Evolutionary conservation across 2,329 filamentous ascomycete species (phyloP).

Genomic region (Beauveria scarabaeidicola): DNA sequence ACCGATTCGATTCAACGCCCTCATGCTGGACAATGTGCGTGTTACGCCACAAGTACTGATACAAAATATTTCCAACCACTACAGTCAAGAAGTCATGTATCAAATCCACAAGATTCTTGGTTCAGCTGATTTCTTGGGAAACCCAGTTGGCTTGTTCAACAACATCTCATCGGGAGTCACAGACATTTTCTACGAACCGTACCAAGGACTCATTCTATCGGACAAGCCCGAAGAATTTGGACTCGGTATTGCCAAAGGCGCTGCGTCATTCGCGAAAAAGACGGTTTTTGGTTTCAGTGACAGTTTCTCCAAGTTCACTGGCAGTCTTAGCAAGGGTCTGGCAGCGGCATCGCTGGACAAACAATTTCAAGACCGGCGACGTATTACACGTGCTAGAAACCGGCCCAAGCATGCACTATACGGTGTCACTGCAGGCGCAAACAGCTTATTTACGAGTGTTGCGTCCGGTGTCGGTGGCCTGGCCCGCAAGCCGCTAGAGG

Average conservation of each 20-base stretch:
- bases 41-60: conserved; percentile 78
- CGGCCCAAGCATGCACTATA: conserved; percentile 95
- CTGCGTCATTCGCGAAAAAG: conserved; percentile 96
- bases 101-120: conserved; percentile 97
- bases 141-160: conserved; percentile 95
- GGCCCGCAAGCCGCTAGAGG: conserved; percentile 87
- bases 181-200: conserved; percentile 98
- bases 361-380: conserved; percentile 92
- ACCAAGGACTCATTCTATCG: conserved; percentile 93
- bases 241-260: conserved; percentile 89
- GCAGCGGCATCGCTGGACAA: conserved; percentile 95
- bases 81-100: conserved; percentile 90
- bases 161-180: conserved; percentile 95
- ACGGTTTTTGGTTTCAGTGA: conserved; percentile 96
- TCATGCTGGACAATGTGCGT: conserved; percentile 90
- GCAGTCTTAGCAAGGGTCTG: conserved; percentile 91
- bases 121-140: conserved; percentile 94
- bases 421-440: conserved; percentile 89
- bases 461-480: conserved; percentile 91
- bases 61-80: conserved; percentile 84
- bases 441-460: conserved; percentile 85
- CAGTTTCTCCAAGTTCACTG: conserved; percentile 95
- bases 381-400: conserved; percentile 88
- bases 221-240: conserved; percentile 93
- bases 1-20: conserved; percentile 82